Conservation (phyloP, 768 basidiomycete genomes). For the Termitomyces sp. region DNA sequence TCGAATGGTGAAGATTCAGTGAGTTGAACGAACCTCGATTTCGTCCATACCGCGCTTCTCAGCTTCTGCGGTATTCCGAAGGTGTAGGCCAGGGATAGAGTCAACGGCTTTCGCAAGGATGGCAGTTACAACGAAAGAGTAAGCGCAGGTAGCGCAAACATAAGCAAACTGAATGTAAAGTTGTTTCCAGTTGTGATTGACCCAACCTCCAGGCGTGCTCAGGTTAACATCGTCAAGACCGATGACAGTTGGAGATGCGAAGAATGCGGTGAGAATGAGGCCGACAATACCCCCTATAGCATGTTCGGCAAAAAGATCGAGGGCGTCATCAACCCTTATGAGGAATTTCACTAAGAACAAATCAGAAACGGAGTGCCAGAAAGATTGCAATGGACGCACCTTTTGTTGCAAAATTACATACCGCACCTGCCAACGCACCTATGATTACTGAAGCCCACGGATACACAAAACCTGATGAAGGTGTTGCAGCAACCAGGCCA, state of each 20-base stretch:
- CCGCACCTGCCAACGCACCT: slow-evolving; percentile 67
- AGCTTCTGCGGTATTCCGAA: slow-evolving; percentile 51
- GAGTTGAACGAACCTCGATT: slow-evolving; percentile 45
- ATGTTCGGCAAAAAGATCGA: slow-evolving; percentile 92
- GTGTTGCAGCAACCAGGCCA: slow-evolving; percentile 86
- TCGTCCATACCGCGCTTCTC: slow-evolving; percentile 69
- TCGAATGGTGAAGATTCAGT: not conserved
- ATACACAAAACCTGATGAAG: slow-evolving; percentile 78
- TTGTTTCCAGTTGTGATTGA: slow-evolving; percentile 76
- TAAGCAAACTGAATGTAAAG: slow-evolving; percentile 76
- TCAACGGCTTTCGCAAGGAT: slow-evolving; percentile 56
- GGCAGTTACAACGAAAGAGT: slow-evolving; percentile 62
- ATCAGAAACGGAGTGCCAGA: not conserved
- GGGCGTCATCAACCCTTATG: slow-evolving; percentile 77
- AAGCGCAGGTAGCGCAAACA: slow-evolving; percentile 52
- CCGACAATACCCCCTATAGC: slow-evolving; percentile 83
- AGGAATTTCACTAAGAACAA: slow-evolving; percentile 57
- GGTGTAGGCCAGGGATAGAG: slow-evolving; percentile 52
- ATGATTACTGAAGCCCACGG: slow-evolving; percentile 76
- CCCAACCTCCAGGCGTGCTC: slow-evolving; percentile 58
- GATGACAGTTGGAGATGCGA: slow-evolving; percentile 63
- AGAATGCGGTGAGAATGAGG: slow-evolving; percentile 68
- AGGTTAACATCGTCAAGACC: slow-evolving; percentile 65
- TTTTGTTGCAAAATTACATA: slow-evolving; percentile 85
- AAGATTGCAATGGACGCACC: slow-evolving; percentile 33